These are phyloP conservation scores for Curvularia sp. DNA, from an alignment of 2,329 filamentous ascomycete species.

Conservation along the genomic window DNA sequence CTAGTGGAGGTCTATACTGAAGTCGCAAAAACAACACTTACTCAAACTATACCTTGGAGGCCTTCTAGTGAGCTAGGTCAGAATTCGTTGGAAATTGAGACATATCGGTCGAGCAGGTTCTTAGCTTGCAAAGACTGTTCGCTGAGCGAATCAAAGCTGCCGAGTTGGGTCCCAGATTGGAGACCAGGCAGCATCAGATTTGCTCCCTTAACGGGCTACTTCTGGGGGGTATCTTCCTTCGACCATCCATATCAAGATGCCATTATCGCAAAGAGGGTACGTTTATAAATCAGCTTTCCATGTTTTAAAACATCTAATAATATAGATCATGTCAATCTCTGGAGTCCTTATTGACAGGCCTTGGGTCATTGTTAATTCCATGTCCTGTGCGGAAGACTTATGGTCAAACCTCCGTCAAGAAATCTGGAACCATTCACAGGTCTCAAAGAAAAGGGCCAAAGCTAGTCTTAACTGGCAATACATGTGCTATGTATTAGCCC, in stretches of 20 bases:
- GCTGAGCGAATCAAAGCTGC: constrained; percentile 1
- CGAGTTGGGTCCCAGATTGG: constrained; percentile 23
- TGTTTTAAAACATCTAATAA: background rate
- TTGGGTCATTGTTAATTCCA: background rate
- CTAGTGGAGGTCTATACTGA: background rate
- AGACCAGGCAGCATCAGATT: constrained; percentile 10
- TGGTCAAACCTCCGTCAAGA: background rate
- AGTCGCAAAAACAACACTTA: background rate
- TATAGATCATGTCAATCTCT: background rate
- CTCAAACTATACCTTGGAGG: background rate
- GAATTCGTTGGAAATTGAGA: background rate
- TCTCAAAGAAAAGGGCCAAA: background rate
- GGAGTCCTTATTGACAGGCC: background rate
- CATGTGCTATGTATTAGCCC: background rate
- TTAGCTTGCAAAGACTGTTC: constrained; percentile 5
- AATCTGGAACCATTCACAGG: background rate
- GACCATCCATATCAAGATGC: background rate
- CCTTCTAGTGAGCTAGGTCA: background rate
- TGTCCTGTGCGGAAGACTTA: background rate
- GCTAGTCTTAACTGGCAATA: background rate
- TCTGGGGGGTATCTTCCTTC: background rate
- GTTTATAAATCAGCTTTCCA: background rate
- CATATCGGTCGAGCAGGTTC: constrained; percentile 1
- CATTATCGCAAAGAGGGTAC: background rate
- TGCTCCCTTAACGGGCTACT: constrained; percentile 7